Percentiles rank a stretch among this genome's conserved stretches.
These are phyloP conservation scores for Phaseolus lunatus DNA, from an alignment of 306 rosid species.

Conservation along the genomic window DNA sequence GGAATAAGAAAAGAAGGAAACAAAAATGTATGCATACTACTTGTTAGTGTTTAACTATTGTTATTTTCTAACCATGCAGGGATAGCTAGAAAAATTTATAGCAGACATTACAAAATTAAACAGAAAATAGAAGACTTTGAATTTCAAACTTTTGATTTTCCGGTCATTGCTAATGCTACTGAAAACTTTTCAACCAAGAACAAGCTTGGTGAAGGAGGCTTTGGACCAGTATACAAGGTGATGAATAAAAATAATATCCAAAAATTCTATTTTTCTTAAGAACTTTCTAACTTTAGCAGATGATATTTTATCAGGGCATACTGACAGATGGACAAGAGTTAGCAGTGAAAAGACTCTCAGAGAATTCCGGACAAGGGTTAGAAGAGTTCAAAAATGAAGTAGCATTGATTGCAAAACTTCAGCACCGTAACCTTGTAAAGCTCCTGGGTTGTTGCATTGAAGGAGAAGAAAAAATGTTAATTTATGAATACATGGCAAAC, in stretches of 20 bases:
- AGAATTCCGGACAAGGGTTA: neutral
- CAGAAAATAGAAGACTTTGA: conserved; percentile 40
- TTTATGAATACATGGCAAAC: conserved; percentile 38
- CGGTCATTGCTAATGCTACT: conserved; percentile 46
- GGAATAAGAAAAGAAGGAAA: neutral
- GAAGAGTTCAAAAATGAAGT: conserved; percentile 37
- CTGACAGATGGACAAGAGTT: neutral
- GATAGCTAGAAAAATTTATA: neutral
- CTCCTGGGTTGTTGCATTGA: conserved; percentile 34
- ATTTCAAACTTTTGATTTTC: conserved; percentile 42
- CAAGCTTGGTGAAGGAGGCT: conserved; percentile 58
- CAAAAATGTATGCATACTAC: neutral
- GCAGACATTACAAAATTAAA: neutral
- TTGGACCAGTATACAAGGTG: conserved; percentile 56
- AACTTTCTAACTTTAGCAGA: neutral
- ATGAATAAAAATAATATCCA: neutral
- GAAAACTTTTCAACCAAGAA: conserved; percentile 45
- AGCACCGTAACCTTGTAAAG: conserved; percentile 36
- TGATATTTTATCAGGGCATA: conserved; percentile 2
- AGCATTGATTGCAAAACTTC: neutral
- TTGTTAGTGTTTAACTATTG: neutral
- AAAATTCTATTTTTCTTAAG: neutral
- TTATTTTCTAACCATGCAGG: neutral
- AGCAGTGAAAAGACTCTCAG: conserved; percentile 16
- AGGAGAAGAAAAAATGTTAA: conserved; percentile 29